A percentile compares a stretch with the other conserved stretches of the same genome.
Evolutionary conservation across 2,329 filamentous ascomycete species (phyloP).

Genomic region (Immersiporthe knoxdaviesiana): DNA sequence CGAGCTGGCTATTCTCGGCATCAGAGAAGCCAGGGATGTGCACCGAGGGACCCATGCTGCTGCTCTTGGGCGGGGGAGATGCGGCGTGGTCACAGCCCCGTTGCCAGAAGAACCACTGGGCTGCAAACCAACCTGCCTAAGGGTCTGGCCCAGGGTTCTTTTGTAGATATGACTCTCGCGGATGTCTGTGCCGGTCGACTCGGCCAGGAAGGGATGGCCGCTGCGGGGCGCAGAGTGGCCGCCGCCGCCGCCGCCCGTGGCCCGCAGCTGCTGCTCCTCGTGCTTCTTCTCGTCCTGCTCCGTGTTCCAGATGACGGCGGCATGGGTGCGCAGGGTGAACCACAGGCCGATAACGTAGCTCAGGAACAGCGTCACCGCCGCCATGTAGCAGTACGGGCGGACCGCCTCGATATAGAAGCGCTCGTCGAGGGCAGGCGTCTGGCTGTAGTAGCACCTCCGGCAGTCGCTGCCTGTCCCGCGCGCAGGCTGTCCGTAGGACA

Average conservation of each 20-base stretch:
- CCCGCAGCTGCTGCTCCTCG: conserved; percentile 49
- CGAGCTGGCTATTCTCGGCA: conserved; percentile 78
- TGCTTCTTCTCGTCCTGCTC: conserved; percentile 78
- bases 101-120: conserved; percentile 47
- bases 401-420: conserved; percentile 90
- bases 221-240: conserved; percentile 28
- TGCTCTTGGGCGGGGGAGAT: conserved; percentile 76
- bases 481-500: conserved; percentile 48
- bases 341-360: conserved; percentile 93
- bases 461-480: conserved; percentile 68
- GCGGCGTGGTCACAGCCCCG: conserved; percentile 58
- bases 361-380: conserved; percentile 82
- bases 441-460: conserved; percentile 90
- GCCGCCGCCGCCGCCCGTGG: conserved; percentile 43
- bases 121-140: conserved; percentile 77
- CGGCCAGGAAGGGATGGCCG: conserved; percentile 40
- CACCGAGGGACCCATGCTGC: conserved; percentile 47
- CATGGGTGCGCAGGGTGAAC: conserved; percentile 95
- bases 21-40: conserved; percentile 73
- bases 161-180: conserved; percentile 90
- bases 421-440: conserved; percentile 81
- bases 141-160: conserved; percentile 85
- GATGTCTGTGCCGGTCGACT: conserved; percentile 67
- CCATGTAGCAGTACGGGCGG: conserved; percentile 89
- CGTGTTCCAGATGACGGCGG: conserved; percentile 93